Evolutionary conservation across 169 alveolate genomes (phyloP).

Genomic region (Cryptosporidium canis): DNA sequence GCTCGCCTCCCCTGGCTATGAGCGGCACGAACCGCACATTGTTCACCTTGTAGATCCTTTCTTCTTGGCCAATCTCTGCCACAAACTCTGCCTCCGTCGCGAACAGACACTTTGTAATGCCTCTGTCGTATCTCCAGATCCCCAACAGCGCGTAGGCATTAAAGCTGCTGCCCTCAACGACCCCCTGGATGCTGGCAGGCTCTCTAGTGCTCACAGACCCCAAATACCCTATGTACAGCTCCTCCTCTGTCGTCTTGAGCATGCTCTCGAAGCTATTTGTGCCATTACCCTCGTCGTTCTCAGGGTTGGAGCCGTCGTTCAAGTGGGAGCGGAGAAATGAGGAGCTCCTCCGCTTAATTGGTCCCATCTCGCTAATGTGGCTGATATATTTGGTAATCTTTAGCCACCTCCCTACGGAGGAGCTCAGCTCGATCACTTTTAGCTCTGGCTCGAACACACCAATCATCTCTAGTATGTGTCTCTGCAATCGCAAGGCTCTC

Average conservation of each 20-base stretch:
- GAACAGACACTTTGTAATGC: slow-evolving; percentile 56
- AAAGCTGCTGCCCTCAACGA: neutral
- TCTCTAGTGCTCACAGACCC: slow-evolving; percentile 58
- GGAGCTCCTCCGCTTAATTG: neutral
- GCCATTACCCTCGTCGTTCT: neutral
- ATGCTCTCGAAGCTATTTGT: neutral
- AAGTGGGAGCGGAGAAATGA: neutral
- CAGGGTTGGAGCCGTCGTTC: neutral
- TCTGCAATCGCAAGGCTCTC: neutral
- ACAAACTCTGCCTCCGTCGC: slow-evolving; percentile 62
- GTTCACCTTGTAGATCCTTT: slow-evolving; percentile 37
- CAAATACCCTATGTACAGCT: slow-evolving; percentile 44
- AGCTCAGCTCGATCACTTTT: neutral
- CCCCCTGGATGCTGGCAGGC: neutral
- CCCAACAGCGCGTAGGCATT: slow-evolving; percentile 50
- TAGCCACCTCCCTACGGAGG: slow-evolving; percentile 57
- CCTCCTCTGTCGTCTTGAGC: neutral
- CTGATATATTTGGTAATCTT: neutral
- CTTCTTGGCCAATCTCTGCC: slow-evolving; percentile 41
- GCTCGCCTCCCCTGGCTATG: neutral
- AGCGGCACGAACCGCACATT: slow-evolving; percentile 9
- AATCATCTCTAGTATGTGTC: neutral
- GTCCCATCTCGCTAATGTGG: neutral
- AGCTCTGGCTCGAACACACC: slow-evolving; percentile 39
- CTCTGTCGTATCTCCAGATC: slow-evolving; percentile 55